A percentile compares a stretch with the other conserved stretches of the same genome.
Conservation (phyloP, 2,329 filamentous ascomycete species). For the Fusarium sororula region DNA sequence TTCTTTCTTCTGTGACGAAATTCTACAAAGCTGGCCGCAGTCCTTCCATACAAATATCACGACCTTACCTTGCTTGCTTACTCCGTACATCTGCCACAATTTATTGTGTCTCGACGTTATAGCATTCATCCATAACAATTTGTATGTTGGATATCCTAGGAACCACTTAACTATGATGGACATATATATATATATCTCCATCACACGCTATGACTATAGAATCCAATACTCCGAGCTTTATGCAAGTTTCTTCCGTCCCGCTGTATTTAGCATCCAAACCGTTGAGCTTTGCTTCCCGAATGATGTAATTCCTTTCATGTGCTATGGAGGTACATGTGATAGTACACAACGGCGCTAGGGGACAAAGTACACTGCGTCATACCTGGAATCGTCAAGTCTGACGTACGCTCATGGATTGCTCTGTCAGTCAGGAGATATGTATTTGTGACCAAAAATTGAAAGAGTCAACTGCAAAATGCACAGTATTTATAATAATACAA, state of each 20-base stretch:
- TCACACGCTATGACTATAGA: not conserved
- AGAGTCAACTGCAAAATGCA: not conserved
- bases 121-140: not conserved
- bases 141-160: not conserved
- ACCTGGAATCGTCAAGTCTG: conserved; percentile 8
- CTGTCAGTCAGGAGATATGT: not conserved
- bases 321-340: conserved; percentile 30
- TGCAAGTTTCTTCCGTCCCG: not conserved
- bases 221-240: not conserved
- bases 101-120: not conserved
- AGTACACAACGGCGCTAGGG: not conserved
- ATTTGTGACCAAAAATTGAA: not conserved
- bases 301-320: conserved; percentile 33
- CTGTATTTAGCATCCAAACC: not conserved
- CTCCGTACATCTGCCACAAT: not conserved
- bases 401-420: not conserved
- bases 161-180: not conserved
- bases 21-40: not conserved
- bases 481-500: not conserved
- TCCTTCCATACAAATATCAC: not conserved
- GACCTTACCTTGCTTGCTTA: not conserved
- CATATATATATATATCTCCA: not conserved
- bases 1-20: not conserved
- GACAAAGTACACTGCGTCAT: conserved; percentile 24
- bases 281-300: conserved; percentile 4